Conservation (phyloP, 192 early-diverging fungal species). For the Coemansia sp. region DNA sequence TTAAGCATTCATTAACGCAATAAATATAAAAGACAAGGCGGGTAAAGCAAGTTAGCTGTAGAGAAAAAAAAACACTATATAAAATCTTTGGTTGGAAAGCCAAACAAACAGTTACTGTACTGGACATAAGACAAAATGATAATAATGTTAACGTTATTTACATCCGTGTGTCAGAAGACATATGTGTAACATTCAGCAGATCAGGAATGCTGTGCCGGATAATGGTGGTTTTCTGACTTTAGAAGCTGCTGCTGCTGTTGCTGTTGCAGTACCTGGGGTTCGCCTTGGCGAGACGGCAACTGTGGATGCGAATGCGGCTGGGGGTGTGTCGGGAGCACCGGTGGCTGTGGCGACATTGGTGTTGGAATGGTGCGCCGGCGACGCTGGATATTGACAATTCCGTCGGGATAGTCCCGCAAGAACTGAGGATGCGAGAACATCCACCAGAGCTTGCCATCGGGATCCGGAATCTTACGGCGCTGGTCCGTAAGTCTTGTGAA, state of each 20-base stretch:
- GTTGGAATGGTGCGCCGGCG: constrained; percentile 50
- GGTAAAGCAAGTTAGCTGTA: no score
- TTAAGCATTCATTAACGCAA: no score
- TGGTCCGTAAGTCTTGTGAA: constrained; percentile 49
- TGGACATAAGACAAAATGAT: not conserved
- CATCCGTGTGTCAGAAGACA: constrained; percentile 20
- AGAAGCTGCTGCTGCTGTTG: constrained; percentile 16
- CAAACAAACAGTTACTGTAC: not conserved
- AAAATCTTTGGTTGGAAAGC: not conserved
- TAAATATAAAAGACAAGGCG: no score
- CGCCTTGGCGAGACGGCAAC: constrained; percentile 13
- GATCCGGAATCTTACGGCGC: constrained; percentile 46
- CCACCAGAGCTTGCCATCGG: constrained; percentile 51
- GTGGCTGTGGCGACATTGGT: constrained; percentile 34
- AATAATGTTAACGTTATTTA: constrained; percentile 29
- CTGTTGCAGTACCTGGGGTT: constrained; percentile 7
- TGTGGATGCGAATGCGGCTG: constrained; percentile 14
- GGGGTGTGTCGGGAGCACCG: constrained; percentile 12
- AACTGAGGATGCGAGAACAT: constrained; percentile 54
- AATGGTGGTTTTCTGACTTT: constrained; percentile 5
- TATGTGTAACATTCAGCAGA: not conserved
- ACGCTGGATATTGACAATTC: constrained; percentile 51
- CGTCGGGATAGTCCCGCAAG: constrained; percentile 41
- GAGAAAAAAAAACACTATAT: not conserved
- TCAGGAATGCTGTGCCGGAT: constrained; percentile 1